These are phyloP conservation scores for Arabidopsis thaliana DNA, from an alignment of 345 rosid species.

Conservation along the genomic window DNA sequence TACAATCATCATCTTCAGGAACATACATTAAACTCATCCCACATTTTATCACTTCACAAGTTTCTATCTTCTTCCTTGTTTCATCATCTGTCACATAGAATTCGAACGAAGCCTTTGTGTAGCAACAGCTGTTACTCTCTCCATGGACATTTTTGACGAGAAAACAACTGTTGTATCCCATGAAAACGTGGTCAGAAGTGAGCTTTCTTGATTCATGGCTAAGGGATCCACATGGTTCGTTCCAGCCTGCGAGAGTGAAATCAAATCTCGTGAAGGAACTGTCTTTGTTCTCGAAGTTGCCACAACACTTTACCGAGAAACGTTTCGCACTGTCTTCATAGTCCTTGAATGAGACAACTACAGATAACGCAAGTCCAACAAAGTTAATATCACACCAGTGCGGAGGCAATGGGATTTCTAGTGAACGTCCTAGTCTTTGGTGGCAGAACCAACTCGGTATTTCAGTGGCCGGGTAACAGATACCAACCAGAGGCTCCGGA, in stretches of 20 bases:
- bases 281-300: conserved; percentile 39
- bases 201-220: conserved; percentile 34
- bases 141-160: conserved; percentile 31
- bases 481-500: conserved; percentile 35
- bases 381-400: conserved; percentile 42
- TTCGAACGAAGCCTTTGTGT: conserved; percentile 42
- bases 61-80: conserved; percentile 21
- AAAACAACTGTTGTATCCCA: conserved; percentile 42
- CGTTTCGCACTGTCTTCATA: background rate
- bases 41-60: conserved; percentile 39
- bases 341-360: conserved; percentile 41
- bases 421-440: conserved; percentile 39
- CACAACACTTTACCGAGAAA: conserved; percentile 18
- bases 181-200: conserved; percentile 39
- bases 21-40: conserved; percentile 44
- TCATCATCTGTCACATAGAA: conserved; percentile 42
- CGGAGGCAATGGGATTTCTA: conserved; percentile 46
- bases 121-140: conserved; percentile 34
- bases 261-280: conserved; percentile 28
- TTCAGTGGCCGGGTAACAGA: conserved; percentile 23
- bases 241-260: conserved; percentile 39
- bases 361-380: conserved; percentile 44
- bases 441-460: conserved; percentile 47
- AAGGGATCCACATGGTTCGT: conserved; percentile 36
- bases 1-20: conserved; percentile 35